Conservation (phyloP, 2,329 filamentous ascomycete species). For the Fusarium robinianum region DNA sequence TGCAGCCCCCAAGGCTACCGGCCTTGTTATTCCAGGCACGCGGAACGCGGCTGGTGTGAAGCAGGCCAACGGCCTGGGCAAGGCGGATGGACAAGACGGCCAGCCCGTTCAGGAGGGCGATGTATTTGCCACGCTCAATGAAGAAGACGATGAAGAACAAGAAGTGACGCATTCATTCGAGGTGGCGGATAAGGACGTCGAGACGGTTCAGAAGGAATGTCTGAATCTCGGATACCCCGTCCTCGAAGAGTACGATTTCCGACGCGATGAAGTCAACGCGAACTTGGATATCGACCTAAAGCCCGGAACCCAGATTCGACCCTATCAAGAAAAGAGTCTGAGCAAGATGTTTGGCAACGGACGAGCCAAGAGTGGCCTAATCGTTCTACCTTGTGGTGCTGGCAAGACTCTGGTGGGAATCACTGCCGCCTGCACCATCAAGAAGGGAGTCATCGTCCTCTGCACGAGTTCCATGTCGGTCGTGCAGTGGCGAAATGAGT, state of each 20-base stretch:
- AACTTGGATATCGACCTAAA: slow-evolving; percentile 93
- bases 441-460: slow-evolving; percentile 92
- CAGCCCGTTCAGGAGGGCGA: slow-evolving; percentile 64
- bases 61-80: slow-evolving; percentile 60
- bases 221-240: slow-evolving; percentile 84
- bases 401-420: slow-evolving; percentile 99
- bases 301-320: slow-evolving; percentile 84
- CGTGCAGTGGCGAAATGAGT: slow-evolving; percentile 94
- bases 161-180: slow-evolving; percentile 93
- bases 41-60: slow-evolving; percentile 88
- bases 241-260: slow-evolving; percentile 96
- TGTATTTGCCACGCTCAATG: slow-evolving; percentile 74
- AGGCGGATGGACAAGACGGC: slow-evolving; percentile 48
- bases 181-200: slow-evolving; percentile 80
- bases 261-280: slow-evolving; percentile 85
- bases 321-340: slow-evolving; percentile 96
- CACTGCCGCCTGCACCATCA: slow-evolving; percentile 95
- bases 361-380: slow-evolving; percentile 94
- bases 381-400: slow-evolving; percentile 93
- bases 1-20: slow-evolving; percentile 82
- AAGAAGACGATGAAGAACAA: slow-evolving; percentile 84
- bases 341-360: slow-evolving; percentile 99
- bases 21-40: slow-evolving; percentile 90
- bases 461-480: slow-evolving; percentile 98
- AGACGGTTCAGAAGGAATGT: slow-evolving; percentile 87